Evolutionary conservation across 331 rosid genomes (phyloP), one percentile per base, ranked within the genome.

Genomic region (Quercus lobata): DNA sequence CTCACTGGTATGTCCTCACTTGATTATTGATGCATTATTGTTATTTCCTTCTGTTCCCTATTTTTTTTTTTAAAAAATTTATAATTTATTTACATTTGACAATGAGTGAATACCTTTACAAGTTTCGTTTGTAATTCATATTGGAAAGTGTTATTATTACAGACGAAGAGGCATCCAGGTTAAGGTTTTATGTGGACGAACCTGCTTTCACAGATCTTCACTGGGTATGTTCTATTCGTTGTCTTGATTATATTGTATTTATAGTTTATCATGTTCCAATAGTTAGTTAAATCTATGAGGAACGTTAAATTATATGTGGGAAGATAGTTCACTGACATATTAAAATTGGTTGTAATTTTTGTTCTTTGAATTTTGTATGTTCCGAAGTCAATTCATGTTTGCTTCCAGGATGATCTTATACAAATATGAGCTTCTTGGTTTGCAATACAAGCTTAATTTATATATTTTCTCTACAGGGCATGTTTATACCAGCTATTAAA

Each of bases 161-260:
- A 90, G 99, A 96, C 52, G 91, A 87, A 86, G 99, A 96, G 83
- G 98, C 98, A 76, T 65, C 76, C 19, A 87, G 63, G 80, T 84
- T 96, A 57, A 89, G 99, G 83, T 56, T 74, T 77, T 91, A 72
- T 80, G 93, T 93, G 63, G 99, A 96, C 57, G 88, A 96, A 62
- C 94, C 97, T 61, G 84, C 96, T 35, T 96, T 85, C 87, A 93
- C 92, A n/a, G 99, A 96, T 90, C 98, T 96, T 83, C 99, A 96
- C 81, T 96, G 99, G 99, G 98, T 96, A 87, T 78, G 82, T 82
- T 76, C 79, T 57, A 52, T 69, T 76, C 66, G 24, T 77, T 83
- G 58, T 81, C 35, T 46, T 57, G 61, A 14, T 70, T 75, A 14
- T 74, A 24, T 71, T 82, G 19, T 46, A 66, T n/a, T 68, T 82